Evolutionary conservation across 352 stramenopile genomes (phyloP).

Genomic region (Phytophthora cactorum): DNA sequence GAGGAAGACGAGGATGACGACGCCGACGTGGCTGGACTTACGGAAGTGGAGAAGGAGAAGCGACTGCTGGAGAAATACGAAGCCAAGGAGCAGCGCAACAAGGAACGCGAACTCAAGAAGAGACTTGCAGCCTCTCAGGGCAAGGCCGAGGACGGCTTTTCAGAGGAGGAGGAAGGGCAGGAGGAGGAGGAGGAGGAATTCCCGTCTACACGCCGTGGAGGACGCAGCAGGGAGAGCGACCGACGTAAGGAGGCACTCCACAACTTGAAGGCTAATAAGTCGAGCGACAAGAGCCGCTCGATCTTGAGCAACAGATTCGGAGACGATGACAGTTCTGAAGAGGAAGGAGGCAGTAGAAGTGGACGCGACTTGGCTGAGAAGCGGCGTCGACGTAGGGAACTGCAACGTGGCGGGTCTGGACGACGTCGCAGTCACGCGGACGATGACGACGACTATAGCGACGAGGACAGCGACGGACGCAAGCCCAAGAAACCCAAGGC

Average conservation of each 20-base stretch:
- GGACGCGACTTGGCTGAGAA: conserved; percentile 78
- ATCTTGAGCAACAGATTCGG: conserved; percentile 83
- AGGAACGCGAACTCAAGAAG: conserved; percentile 86
- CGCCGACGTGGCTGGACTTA: conserved; percentile 70
- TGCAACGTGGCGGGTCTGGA: conserved; percentile 57
- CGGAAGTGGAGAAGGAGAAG: conserved; percentile 89
- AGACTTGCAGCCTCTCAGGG: conserved; percentile 66
- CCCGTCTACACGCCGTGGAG: conserved; percentile 55
- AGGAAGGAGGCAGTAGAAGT: conserved; percentile 44
- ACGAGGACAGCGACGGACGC: conserved; percentile 46
- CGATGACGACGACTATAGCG: conserved; percentile 51
- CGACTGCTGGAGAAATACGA: conserved; percentile 88
- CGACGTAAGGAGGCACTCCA: conserved; percentile 82
- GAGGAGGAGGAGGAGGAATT: conserved; percentile 56
- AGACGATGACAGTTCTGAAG: conserved; percentile 57
- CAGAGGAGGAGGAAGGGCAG: conserved; percentile 39
- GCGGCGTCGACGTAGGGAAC: conserved; percentile 71
- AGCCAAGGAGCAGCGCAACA: conserved; percentile 80
- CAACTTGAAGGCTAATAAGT: conserved; percentile 82
- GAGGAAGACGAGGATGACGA: conserved; percentile 64
- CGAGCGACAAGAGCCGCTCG: conserved; percentile 72
- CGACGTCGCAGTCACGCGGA: conserved; percentile 29
- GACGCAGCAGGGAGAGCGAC: conserved; percentile 69
- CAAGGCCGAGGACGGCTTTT: conserved; percentile 43
- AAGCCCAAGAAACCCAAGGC: conserved; percentile 38